Evolutionary conservation across 1,284 basidiomycete species (phyloP).

Genomic region (Cutaneotrichosporon spelunceum): DNA sequence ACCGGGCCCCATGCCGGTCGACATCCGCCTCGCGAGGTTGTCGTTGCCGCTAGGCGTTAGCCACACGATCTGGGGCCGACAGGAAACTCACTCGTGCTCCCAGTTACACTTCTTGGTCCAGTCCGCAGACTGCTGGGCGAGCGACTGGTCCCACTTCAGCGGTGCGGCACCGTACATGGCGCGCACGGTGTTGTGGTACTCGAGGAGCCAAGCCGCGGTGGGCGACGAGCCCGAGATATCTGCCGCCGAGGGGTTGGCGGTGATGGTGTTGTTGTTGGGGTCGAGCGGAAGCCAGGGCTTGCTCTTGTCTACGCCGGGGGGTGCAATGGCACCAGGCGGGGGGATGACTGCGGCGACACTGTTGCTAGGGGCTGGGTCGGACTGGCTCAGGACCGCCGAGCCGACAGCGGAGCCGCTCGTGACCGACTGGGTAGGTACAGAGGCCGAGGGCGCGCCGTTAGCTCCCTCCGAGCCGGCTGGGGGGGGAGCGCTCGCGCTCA

Average conservation of each 20-base stretch:
- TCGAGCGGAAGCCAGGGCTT: constrained; percentile 44
- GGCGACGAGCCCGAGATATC: constrained; percentile 17
- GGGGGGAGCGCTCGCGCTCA: too few species aligned
- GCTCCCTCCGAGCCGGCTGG: too few species aligned
- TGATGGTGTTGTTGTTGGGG: constrained; percentile 51
- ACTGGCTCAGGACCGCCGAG: too few species aligned
- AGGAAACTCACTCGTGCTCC: constrained; percentile 9
- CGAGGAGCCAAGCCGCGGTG: constrained; percentile 8
- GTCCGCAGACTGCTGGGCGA: constrained; percentile 2
- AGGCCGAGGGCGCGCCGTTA: too few species aligned
- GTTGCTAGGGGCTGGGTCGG: background rate
- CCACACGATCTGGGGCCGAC: background rate
- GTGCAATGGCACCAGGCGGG: background rate
- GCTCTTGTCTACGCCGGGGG: background rate
- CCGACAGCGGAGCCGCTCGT: too few species aligned
- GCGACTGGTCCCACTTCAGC: constrained; percentile 10
- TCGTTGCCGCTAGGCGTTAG: background rate
- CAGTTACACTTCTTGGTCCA: background rate
- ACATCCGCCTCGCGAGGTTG: background rate
- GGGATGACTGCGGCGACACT: background rate
- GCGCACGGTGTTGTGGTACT: constrained; percentile 16
- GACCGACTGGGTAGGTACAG: too few species aligned
- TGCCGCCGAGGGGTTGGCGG: constrained; percentile 50
- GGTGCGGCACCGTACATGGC: constrained; percentile 10
- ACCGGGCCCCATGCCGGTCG: background rate